These are phyloP conservation scores for Fusarium sp. DNA, from an alignment of 2,329 filamentous ascomycete genomes.

Conservation along the genomic window DNA sequence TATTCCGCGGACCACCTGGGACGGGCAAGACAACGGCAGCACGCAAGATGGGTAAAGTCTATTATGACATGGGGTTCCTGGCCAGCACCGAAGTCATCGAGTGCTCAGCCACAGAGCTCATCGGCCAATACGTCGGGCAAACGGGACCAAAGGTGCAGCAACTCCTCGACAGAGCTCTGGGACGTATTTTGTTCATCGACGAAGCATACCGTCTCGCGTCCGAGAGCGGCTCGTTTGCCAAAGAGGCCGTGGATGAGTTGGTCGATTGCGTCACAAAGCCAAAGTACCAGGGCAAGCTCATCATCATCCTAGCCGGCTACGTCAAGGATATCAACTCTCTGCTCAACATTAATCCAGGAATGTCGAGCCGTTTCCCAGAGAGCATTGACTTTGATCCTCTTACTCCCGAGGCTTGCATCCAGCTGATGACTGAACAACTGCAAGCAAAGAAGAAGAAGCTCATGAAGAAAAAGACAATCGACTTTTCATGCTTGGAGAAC, in stretches of 20 bases:
- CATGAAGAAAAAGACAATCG: constrained; percentile 35
- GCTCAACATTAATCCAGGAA: constrained; percentile 72
- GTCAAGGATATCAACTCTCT: constrained; percentile 76
- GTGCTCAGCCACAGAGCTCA: constrained; percentile 77
- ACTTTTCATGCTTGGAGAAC: constrained; percentile 48
- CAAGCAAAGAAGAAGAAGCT: constrained; percentile 46
- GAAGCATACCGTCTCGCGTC: constrained; percentile 76
- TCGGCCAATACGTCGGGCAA: constrained; percentile 79
- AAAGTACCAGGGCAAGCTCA: constrained; percentile 71
- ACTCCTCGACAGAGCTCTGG: constrained; percentile 73
- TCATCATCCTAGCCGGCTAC: constrained; percentile 81
- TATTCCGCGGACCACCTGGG: constrained; percentile 77
- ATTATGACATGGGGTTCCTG: constrained; percentile 82
- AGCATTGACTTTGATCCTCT: constrained; percentile 70
- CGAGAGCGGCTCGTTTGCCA: constrained; percentile 68
- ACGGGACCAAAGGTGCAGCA: constrained; percentile 76
- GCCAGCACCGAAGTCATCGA: constrained; percentile 73
- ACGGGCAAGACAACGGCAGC: constrained; percentile 84
- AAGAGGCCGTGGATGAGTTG: constrained; percentile 69
- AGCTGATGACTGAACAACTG: constrained; percentile 58
- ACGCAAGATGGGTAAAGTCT: constrained; percentile 81
- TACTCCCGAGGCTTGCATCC: constrained; percentile 57
- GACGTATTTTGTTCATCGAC: constrained; percentile 79
- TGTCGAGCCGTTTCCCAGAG: constrained; percentile 77
- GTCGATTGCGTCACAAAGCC: constrained; percentile 69